Evolutionary conservation across 371 early-diverging fungal species (phyloP), one percentile per base, ranked within the genome.

Genomic region (Vairimorpha necatrix): DNA sequence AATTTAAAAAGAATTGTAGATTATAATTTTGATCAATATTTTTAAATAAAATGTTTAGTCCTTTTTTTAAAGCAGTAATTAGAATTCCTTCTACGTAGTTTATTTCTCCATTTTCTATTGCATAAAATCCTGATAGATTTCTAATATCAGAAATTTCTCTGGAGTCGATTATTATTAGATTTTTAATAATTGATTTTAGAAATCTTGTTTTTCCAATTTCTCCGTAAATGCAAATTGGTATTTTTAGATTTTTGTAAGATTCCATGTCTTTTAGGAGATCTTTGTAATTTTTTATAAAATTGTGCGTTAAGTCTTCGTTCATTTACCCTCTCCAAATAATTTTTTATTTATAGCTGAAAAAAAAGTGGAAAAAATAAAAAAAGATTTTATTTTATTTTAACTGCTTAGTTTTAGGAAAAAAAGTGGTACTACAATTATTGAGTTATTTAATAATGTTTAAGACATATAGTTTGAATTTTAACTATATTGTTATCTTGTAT

Each of bases 21-120:
- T 50, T 71, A 2, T 47, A 16, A 36, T 73, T 73, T 77, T 94
- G 85, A 83, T 98, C 97, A 84, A 98, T 90, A 86, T 96, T 96
- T 84, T 96, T 98, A 20, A 98, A 87, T 72, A 98, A 84, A 30
- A 98, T 89, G 93, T 94, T 94, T 73, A 91, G 89, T 33, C 98
- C 98, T 9, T 90, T 86, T 50, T 88, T 87, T 3, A 96, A 89
- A 0, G 97, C 95, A 82, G 90, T 88, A 3, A 93, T 92, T 0
- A 98, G 87, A 1, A 91, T 86, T 39, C 96, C 96, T 82, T 95
- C 94, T 78, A 92, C 87, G 81, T 94, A 98, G 39, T 88, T 88
- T 76, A 96, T 94, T 93, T 72, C 67, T 24, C 70, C 87, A 63
- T 90, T 88, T 74, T 89, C 88, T 20, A 80, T 28, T n/a, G 69